Evolutionary conservation across 148 eudicot genomes (phyloP).

Genomic region (Spergularia marina): DNA sequence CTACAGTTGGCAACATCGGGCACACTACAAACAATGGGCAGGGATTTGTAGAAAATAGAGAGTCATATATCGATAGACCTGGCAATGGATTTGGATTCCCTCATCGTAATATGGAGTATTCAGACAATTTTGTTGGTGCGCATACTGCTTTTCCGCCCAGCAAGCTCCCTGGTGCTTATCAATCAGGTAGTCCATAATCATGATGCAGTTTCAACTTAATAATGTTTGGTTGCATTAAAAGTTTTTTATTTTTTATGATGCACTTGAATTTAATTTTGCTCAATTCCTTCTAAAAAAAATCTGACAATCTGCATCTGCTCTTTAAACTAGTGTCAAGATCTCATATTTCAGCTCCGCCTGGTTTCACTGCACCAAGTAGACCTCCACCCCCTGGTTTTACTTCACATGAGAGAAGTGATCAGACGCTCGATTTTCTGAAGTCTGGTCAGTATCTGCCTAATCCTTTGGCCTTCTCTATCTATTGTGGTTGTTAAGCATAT

Average conservation of each 20-base stretch:
- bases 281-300: not conserved
- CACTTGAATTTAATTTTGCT: not conserved
- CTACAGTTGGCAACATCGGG: slow-evolving; percentile 40
- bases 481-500: not conserved
- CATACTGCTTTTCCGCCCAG: slow-evolving; percentile 41
- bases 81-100: slow-evolving; percentile 49
- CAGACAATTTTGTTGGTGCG: slow-evolving; percentile 39
- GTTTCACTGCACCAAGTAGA: slow-evolving; percentile 70
- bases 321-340: slow-evolving; percentile 55
- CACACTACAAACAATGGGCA: slow-evolving; percentile 34
- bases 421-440: slow-evolving; percentile 35
- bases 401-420: slow-evolving; percentile 60
- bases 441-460: slow-evolving; percentile 53
- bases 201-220: not conserved
- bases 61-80: slow-evolving; percentile 33
- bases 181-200: not conserved
- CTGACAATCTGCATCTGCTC: slow-evolving; percentile 10
- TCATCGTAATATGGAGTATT: slow-evolving; percentile 38
- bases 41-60: slow-evolving; percentile 42
- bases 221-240: slow-evolving; percentile 5
- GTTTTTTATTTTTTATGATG: not conserved
- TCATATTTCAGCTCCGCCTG: slow-evolving; percentile 91
- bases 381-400: slow-evolving; percentile 92
- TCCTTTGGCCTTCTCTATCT: not conserved
- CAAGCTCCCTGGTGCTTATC: slow-evolving; percentile 55